Base-by-base conservation (phyloP, 2,329 filamentous ascomycete genomes). In the Aspergillus bombycis region DNA sequence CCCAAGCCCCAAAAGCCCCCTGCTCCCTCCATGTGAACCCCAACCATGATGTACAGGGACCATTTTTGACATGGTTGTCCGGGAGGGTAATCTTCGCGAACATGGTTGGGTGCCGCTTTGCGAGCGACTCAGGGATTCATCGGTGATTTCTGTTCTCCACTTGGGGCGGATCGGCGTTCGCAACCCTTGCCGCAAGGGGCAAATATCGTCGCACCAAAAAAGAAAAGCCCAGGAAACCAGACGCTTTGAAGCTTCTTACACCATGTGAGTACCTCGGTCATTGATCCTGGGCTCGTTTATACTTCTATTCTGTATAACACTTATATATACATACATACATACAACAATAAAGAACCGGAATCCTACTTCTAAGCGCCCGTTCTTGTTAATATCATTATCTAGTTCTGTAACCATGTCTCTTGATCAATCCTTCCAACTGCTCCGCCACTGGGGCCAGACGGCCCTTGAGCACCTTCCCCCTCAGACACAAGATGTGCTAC, bases 401-500 rank as follows among this genome's bases (percentile, higher is more conserved):
- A 28, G 45, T 26, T 48, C 12, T 57, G 55, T 36, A 57, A 61
- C 57, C 32, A 72, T 73, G 67, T 64, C 68, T 34, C 59, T 66
- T 58, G 57, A 65, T 10, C 59, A 60, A 28, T 58, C 68, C 23
- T 60, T 73, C 38, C 62, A 70, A 21, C 58, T 73, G 21, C 23
- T 72, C 41, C 68, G 67, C 16, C 67, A 75, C 66, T 75, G 71
- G 63, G 34, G 64, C 1, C 71, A 72, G 58, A 65, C 66, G 19
- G 68, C 69, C 9, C 50, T 75, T 16, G 62, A 65, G 21, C 67
- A 66, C 21, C 68, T 77, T 32, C 75, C 75, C 19, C 70, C 68
- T 2, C 65, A 67, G 0, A 71, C 66, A 0, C 76, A 78, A 59
- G 53, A 69, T 23, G 62, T 70, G 3, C 57, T 78, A 3, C 63